Evolutionary conservation across 1,139 yeast species (phyloP).

Genomic region (Zygotorulaspora mrakii): DNA sequence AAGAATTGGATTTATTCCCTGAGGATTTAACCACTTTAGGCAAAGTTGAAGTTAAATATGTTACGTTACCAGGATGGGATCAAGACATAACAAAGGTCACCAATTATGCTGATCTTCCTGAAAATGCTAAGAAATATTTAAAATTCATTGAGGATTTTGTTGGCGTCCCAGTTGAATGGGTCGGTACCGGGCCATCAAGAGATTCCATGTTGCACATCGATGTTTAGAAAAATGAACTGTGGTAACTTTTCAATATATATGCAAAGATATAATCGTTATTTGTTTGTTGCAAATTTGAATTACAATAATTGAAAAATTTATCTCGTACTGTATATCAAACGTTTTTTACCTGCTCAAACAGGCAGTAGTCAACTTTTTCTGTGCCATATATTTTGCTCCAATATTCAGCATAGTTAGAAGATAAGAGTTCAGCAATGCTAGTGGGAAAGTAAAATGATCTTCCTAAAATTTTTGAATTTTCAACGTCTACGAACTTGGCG

Average conservation of each 20-base stretch:
- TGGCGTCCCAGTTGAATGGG: constrained; percentile 88
- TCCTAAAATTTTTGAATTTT: constrained; percentile 40
- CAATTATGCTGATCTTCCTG: constrained; percentile 75
- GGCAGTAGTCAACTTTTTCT: constrained; percentile 31
- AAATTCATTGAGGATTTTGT: constrained; percentile 79
- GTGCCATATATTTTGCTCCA: constrained; percentile 25
- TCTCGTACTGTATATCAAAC: not conserved
- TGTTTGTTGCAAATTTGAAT: not conserved
- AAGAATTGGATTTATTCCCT: constrained; percentile 76
- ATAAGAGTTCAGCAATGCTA: constrained; percentile 18
- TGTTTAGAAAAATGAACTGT: constrained; percentile 9
- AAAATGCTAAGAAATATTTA: constrained; percentile 79
- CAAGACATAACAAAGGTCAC: constrained; percentile 70
- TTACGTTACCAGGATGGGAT: constrained; percentile 93
- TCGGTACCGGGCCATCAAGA: constrained; percentile 98
- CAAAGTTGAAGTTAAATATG: constrained; percentile 86
- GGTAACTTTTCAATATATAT: not conserved
- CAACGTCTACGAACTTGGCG: constrained; percentile 38
- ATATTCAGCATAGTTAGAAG: constrained; percentile 15
- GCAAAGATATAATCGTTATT: not conserved
- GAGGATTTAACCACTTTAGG: constrained; percentile 80
- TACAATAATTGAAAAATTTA: not conserved
- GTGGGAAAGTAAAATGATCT: constrained; percentile 41
- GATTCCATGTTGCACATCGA: constrained; percentile 61
- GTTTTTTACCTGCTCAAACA: constrained; percentile 23